A percentile compares a stretch with the other conserved stretches of the same genome.
These are phyloP conservation scores for Hura crepitans DNA, from an alignment of 441 rosid species.

Conservation along the genomic window DNA sequence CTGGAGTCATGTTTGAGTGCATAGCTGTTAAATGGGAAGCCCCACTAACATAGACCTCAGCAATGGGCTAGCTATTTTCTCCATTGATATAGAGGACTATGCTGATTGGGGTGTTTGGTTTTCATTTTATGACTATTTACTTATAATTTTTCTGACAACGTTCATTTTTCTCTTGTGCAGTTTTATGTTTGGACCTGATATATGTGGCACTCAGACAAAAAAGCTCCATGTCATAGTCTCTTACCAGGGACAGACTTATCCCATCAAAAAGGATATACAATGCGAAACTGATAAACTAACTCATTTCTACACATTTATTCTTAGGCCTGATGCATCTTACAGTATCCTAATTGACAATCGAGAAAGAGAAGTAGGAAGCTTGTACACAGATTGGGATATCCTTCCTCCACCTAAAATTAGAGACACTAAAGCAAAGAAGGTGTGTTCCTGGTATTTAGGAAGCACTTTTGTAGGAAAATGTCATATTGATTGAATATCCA, in stretches of 20 bases:
- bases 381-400: conserved; percentile 90
- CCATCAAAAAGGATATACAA: conserved; percentile 70
- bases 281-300: conserved; percentile 86
- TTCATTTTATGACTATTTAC: not conserved
- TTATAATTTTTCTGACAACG: not conserved
- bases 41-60: not conserved
- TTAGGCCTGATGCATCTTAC: conserved; percentile 81
- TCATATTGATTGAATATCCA: not conserved
- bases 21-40: not conserved
- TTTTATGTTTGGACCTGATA: conserved; percentile 91
- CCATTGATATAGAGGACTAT: not conserved
- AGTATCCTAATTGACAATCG: conserved; percentile 71
- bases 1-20: not conserved
- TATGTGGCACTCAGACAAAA: conserved; percentile 80
- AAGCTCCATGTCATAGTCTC: conserved; percentile 78
- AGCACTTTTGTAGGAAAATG: not conserved
- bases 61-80: not conserved
- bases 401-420: conserved; percentile 78
- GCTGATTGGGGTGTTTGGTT: not conserved
- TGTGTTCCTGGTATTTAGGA: conserved; percentile 22
- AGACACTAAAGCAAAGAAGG: conserved; percentile 70
- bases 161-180: conserved; percentile 39
- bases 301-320: conserved; percentile 86
- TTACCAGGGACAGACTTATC: conserved; percentile 91
- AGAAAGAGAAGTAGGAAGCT: conserved; percentile 78